phyloP scores from a whole-genome alignment of 495 filamentous ascomycete species.

The Aeminium ludgeri region DNA sequence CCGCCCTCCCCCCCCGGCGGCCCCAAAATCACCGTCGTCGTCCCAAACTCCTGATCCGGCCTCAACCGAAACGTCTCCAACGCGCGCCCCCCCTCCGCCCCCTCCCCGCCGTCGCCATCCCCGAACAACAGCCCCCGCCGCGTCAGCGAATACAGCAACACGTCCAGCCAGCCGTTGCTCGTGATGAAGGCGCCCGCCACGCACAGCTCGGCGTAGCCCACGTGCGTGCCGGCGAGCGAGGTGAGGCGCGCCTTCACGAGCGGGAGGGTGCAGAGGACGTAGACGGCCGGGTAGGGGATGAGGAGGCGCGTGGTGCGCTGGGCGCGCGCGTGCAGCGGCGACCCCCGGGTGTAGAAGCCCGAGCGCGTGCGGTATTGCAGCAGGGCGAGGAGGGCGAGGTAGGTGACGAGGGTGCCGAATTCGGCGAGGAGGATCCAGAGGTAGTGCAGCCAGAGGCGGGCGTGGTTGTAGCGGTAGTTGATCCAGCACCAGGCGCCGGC shows the following conservation, averaged over 20 bases:
- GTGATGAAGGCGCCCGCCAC: conserved; percentile 56
- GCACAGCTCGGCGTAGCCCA: conserved; percentile 45
- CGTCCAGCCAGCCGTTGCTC: conserved; percentile 58
- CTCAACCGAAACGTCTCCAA: conserved; percentile 13
- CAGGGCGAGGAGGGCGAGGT: conserved; percentile 45
- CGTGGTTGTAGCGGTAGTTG: conserved; percentile 37
- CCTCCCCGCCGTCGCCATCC: conserved; percentile 22
- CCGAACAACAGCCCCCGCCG: conserved; percentile 31
- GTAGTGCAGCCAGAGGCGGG: conserved; percentile 59
- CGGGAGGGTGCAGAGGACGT: conserved; percentile 53
- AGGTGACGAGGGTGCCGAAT: conserved; percentile 45
- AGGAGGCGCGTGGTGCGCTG: conserved; percentile 41
- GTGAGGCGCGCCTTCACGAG: conserved; percentile 54
- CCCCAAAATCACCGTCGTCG: conserved; percentile 14
- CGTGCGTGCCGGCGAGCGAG: conserved; percentile 37
- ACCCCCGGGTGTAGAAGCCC: conserved; percentile 22
- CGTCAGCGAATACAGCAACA: conserved; percentile 55
- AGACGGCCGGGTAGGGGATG: conserved; percentile 62
- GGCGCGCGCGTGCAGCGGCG: conserved; percentile 11
- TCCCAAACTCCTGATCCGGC: conserved; percentile 11
- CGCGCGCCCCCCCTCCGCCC: neutral
- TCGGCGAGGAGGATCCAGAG: conserved; percentile 63
- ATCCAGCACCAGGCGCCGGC: conserved; percentile 46
- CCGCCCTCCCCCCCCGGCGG: too few relatives aligned
- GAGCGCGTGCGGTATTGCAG: conserved; percentile 29